phyloP scores from a whole-genome alignment of 1,139 yeast species.

The Magnusiomyces magnusii region DNA sequence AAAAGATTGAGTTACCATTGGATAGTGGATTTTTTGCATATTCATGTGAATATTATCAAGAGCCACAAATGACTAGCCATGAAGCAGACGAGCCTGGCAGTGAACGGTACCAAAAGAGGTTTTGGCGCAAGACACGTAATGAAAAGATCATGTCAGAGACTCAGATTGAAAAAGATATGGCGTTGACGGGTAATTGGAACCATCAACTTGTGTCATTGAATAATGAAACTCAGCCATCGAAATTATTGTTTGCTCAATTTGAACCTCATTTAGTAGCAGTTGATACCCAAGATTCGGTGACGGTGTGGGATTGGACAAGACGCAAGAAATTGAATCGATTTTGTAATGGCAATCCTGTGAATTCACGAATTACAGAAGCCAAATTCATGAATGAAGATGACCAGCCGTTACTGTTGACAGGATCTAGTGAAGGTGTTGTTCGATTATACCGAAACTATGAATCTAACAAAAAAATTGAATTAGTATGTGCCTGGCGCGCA shows the following conservation, averaged over 20 bases:
- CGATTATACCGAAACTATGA: conserved; percentile 77
- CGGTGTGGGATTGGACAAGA: conserved; percentile 85
- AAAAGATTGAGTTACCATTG: conserved; percentile 39
- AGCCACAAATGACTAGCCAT: conserved; percentile 84
- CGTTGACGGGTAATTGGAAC: conserved; percentile 84
- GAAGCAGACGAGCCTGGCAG: conserved; percentile 95
- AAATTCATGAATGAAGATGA: conserved; percentile 91
- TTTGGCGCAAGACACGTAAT: conserved; percentile 88
- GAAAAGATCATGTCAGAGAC: conserved; percentile 82
- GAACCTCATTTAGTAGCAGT: conserved; percentile 76
- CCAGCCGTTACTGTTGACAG: conserved; percentile 71
- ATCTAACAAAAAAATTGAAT: conserved; percentile 45
- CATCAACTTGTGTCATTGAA: conserved; percentile 53
- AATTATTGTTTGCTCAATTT: conserved; percentile 79
- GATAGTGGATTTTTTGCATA: conserved; percentile 78
- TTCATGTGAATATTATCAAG: conserved; percentile 88
- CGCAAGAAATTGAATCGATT: conserved; percentile 55
- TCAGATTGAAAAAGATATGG: conserved; percentile 79
- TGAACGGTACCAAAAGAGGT: conserved; percentile 67
- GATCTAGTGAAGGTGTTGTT: conserved; percentile 90
- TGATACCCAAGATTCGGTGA: conserved; percentile 76
- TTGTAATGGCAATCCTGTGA: conserved; percentile 78
- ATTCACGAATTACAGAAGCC: conserved; percentile 81
- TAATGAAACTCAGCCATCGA: conserved; percentile 71
- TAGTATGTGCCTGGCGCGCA: conserved; percentile 91